These are phyloP conservation scores for Fraxinus latifolia DNA, from an alignment of 305 asterid genomes.

Conservation along the genomic window DNA sequence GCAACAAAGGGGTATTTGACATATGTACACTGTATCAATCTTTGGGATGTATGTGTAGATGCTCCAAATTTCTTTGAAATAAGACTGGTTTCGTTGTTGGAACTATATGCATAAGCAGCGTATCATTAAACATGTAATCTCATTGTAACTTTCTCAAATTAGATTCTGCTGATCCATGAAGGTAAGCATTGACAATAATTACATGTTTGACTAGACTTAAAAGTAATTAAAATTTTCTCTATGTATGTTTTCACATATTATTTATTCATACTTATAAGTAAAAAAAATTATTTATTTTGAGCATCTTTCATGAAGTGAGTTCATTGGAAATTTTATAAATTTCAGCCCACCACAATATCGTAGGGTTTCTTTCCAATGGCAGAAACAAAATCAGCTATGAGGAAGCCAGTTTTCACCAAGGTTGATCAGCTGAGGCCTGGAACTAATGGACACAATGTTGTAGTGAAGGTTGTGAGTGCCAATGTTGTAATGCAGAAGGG, in stretches of 20 bases:
- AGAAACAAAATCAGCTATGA: conserved; percentile 55
- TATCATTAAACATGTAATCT: no score
- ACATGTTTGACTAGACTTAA: no score
- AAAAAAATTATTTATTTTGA: no score
- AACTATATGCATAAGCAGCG: not conserved
- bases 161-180: not conserved
- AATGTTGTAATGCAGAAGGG: conserved; percentile 68
- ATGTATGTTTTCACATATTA: no score
- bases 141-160: not conserved
- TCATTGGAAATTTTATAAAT: no score
- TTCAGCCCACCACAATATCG: no score
- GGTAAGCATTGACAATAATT: not conserved
- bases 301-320: no score
- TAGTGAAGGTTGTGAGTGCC: conserved; percentile 67
- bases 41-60: not conserved
- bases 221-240: no score
- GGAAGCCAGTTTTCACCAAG: conserved; percentile 76
- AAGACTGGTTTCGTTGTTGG: not conserved
- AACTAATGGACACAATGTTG: conserved; percentile 77
- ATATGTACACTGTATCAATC: not conserved
- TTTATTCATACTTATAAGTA: no score
- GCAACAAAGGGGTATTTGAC: not conserved
- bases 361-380: conserved; percentile 41
- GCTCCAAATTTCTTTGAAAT: not conserved
- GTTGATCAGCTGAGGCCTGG: conserved; percentile 73